Percentiles rank a stretch among this genome's conserved stretches.
Evolutionary conservation across 1,284 basidiomycete genomes (phyloP).

Genomic region (Ceratobasidium sp.): DNA sequence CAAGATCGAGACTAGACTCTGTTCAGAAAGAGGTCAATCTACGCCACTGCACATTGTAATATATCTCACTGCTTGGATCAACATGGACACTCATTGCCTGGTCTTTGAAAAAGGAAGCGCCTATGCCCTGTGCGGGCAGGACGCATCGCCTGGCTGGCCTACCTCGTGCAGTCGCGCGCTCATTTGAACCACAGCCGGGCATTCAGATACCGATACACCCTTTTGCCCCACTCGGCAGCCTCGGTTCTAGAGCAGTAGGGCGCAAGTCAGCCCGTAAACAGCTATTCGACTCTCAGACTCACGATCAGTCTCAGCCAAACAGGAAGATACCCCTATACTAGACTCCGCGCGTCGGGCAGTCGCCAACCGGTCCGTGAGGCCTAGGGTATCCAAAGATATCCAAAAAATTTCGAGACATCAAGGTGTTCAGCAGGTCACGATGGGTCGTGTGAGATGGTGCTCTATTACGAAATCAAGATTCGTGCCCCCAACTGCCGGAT

Average conservation of each 20-base stretch:
- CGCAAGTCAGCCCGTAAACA: neutral
- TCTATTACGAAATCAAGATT: neutral
- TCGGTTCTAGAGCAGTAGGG: too few species aligned
- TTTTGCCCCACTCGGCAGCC: neutral
- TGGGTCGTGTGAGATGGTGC: neutral
- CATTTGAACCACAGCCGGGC: neutral
- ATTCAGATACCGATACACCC: neutral
- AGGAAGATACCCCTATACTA: neutral
- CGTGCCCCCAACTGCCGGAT: slow-evolving; percentile 7
- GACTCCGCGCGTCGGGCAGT: neutral
- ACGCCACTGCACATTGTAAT: neutral
- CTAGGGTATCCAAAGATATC: slow-evolving; percentile 1
- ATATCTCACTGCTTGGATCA: neutral
- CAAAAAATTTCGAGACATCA: neutral
- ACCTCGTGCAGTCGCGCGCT: neutral
- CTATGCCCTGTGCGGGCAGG: neutral
- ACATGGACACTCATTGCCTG: neutral
- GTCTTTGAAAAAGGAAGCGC: neutral
- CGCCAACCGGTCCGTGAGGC: slow-evolving; percentile 4
- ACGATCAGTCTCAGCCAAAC: too few species aligned
- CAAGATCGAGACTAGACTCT: slow-evolving; percentile 10
- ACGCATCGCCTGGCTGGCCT: neutral
- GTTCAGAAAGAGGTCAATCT: neutral
- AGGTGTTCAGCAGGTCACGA: slow-evolving; percentile 4
- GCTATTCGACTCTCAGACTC: neutral